A percentile compares a stretch with the other conserved stretches of the same genome.
phyloP scores from a whole-genome alignment of 441 rosid genomes.

The Erysimum cheiri region DNA sequence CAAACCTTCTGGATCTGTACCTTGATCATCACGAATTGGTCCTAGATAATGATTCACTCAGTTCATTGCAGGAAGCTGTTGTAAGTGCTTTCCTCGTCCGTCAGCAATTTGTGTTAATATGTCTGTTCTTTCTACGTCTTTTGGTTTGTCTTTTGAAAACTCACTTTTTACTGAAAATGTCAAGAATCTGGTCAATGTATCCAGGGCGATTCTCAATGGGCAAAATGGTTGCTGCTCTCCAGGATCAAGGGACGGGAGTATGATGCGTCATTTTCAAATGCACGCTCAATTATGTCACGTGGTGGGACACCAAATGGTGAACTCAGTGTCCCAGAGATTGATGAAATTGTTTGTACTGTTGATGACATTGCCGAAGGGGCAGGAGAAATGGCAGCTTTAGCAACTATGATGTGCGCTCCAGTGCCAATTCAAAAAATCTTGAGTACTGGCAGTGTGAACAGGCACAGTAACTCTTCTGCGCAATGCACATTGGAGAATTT shows the following conservation, averaged over 20 bases:
- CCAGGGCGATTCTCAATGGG: constrained; percentile 99
- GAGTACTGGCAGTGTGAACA: constrained; percentile 78
- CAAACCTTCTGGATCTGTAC: constrained; percentile 92
- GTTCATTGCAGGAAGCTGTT: constrained; percentile 71
- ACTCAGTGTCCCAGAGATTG: constrained; percentile 61
- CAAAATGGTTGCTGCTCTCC: constrained; percentile 92
- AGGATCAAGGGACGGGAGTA: constrained; percentile 90
- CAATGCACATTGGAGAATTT: constrained; percentile 98
- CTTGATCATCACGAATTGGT: constrained; percentile 83
- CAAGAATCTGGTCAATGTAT: constrained; percentile 43
- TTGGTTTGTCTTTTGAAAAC: constrained; percentile 28
- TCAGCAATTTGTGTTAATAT: constrained; percentile 41
- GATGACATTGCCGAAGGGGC: constrained; percentile 99
- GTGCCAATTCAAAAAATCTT: constrained; percentile 78
- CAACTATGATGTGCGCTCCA: constrained; percentile 90
- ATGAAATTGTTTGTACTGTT: constrained; percentile 79
- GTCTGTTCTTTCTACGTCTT: constrained; percentile 29
- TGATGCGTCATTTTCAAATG: constrained; percentile 96
- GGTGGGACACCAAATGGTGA: constrained; percentile 56
- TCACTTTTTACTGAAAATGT: constrained; percentile 27
- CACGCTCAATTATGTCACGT: constrained; percentile 75
- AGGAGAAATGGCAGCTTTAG: constrained; percentile 97
- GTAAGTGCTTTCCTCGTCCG: constrained; percentile 69
- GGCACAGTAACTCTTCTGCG: constrained; percentile 78
- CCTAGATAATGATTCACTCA: constrained; percentile 63